Percentiles rank a stretch among this genome's conserved stretches.
These are phyloP conservation scores for Apiotrichum gracile DNA, from an alignment of 1,284 basidiomycete genomes.

Conservation along the genomic window DNA sequence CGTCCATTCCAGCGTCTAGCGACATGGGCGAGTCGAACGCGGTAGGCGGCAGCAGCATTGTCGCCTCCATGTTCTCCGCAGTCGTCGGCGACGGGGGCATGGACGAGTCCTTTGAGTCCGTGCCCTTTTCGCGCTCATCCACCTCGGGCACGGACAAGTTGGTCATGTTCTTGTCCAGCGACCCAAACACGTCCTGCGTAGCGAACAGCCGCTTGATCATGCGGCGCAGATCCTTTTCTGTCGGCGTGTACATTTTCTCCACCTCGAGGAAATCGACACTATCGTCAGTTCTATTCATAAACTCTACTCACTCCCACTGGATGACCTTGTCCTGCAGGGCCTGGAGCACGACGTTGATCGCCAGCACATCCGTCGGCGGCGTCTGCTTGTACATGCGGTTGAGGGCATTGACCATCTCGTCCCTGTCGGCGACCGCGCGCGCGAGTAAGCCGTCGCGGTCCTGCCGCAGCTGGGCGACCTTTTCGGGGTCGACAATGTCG, in stretches of 20 bases:
- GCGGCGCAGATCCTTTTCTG: conserved; percentile 45
- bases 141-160: conserved; percentile 66
- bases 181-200: conserved; percentile 48
- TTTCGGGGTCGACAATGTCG: conserved; percentile 43
- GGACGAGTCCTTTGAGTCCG: neutral
- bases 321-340: conserved; percentile 90
- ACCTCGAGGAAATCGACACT: conserved; percentile 53
- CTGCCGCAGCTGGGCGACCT: conserved; percentile 31
- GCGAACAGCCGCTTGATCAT: conserved; percentile 53
- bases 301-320: conserved; percentile 65
- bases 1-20: neutral
- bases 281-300: conserved; percentile 1
- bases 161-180: conserved; percentile 40
- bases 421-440: conserved; percentile 66
- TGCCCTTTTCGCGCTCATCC: conserved; percentile 55
- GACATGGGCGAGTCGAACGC: conserved; percentile 5
- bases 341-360: conserved; percentile 78
- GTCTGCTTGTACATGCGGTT: conserved; percentile 76
- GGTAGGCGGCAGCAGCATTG: neutral
- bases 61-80: neutral
- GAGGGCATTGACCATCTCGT: conserved; percentile 68
- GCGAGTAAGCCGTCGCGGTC: conserved; percentile 54
- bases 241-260: conserved; percentile 49
- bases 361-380: conserved; percentile 74
- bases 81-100: conserved; percentile 2